Conservation (phyloP, 805 yeast species). For the Lachancea sp. region DNA sequence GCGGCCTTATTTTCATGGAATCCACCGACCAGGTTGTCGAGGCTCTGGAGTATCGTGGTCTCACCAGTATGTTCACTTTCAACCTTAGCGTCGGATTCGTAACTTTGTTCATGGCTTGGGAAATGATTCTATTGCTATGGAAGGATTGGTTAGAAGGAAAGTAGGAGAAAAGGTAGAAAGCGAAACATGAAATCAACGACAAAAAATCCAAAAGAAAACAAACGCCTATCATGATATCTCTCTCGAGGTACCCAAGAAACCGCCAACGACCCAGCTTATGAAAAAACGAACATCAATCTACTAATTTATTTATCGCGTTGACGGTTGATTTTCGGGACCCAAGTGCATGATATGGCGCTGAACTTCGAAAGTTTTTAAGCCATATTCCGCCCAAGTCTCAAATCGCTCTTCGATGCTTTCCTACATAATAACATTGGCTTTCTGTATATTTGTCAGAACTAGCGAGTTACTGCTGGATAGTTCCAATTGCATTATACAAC, state of each 20-base stretch:
- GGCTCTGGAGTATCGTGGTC: slow-evolving; percentile 75
- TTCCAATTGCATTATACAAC: no score
- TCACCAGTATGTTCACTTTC: slow-evolving; percentile 84
- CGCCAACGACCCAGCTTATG: not conserved
- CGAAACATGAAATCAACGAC: not conserved
- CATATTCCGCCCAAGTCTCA: not conserved
- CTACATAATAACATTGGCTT: not conserved
- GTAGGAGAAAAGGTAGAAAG: not conserved
- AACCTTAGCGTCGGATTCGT: slow-evolving; percentile 78
- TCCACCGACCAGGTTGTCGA: slow-evolving; percentile 80
- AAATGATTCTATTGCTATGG: slow-evolving; percentile 60
- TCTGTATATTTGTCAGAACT: no score
- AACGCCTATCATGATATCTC: no score
- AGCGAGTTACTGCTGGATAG: no score
- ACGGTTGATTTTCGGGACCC: no score
- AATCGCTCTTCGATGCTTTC: not conserved
- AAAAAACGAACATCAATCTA: not conserved
- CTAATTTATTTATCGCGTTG: not conserved
- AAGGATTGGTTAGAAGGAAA: slow-evolving; percentile 43
- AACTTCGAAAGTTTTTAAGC: no score
- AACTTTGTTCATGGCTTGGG: slow-evolving; percentile 83
- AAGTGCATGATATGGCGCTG: no score
- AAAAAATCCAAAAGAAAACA: not conserved
- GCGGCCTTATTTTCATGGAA: slow-evolving; percentile 90
- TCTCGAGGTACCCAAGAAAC: no score